Conservation (phyloP, 164 flowering plant species). For the Macadamia integrifolia region DNA sequence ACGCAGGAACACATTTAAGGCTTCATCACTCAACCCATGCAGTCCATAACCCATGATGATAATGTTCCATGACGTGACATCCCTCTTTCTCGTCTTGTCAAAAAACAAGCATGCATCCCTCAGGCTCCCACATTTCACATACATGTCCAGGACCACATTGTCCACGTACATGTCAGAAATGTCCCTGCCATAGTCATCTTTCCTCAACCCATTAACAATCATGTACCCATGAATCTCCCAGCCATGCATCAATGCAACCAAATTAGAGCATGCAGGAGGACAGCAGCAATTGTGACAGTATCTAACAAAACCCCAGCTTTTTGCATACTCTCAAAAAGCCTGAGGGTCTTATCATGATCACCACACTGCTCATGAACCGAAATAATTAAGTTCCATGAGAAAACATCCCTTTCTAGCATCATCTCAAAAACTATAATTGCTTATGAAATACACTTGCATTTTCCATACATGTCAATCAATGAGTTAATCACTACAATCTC, state of each 20-base stretch:
- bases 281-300: conserved; percentile 47
- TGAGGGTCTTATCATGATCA: conserved; percentile 18
- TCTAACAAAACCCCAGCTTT: conserved; percentile 41
- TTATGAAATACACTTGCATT: conserved; percentile 38
- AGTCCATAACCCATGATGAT: conserved; percentile 61
- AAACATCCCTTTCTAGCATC: conserved; percentile 42
- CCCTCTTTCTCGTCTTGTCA: conserved; percentile 34
- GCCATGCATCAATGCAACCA: conserved; percentile 65
- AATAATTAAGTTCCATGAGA: conserved; percentile 70
- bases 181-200: conserved; percentile 8
- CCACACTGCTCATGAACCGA: conserved; percentile 38
- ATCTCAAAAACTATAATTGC: conserved; percentile 38
- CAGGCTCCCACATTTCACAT: conserved; percentile 63
- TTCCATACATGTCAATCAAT: no score
- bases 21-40: no score
- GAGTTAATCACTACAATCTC: no score
- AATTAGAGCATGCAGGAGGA: conserved; percentile 53
- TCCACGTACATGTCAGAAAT: conserved; percentile 23
- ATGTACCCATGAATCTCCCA: conserved; percentile 59
- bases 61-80: conserved; percentile 76
- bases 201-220: not conserved
- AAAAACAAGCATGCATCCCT: conserved; percentile 24
- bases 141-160: conserved; percentile 73
- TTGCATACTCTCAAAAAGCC: conserved; percentile 47
- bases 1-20: no score